Base-by-base conservation (phyloP, 495 filamentous ascomycete genomes). In the Durotheca rogersii region DNA sequence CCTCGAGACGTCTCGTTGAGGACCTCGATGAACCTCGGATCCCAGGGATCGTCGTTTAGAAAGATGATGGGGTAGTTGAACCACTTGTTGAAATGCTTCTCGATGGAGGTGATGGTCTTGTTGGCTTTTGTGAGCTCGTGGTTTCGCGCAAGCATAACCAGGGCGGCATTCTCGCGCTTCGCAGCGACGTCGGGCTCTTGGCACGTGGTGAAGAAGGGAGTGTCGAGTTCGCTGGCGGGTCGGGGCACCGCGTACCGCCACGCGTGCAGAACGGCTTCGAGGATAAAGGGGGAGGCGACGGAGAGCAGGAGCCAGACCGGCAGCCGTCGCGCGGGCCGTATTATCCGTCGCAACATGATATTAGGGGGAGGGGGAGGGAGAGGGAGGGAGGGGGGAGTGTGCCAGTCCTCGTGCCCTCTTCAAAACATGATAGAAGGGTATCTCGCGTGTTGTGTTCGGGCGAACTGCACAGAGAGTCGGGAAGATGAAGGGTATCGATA, bases 1-100 rank as follows among this genome's bases (percentile, higher is more conserved):
- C 95, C 95, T 62, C 80, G 74, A 5, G 94, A 81, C 2, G 86
- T 85, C 40, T 83, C 82, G 65, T 87, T 90, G 75, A 98, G 88
- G 3, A 81, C 83, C 35, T 80, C 72, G 55, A 95, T 86, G 71
- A 98, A 98, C 31, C 89, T 87, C n/a, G 81, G 86, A 52, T 82
- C 80, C 69, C 93, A 93, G 16, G 79, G 80, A 27, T 81, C 80
- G 62, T 95, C 90, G 67, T 98, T 98, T 46, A 98, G 74, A 67
- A 98, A 97, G 40, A 98, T 82, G 65, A 96, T 91, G 23, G 93
- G 93, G 68, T 98, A 98, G 67, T 95, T 77, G 68, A 88, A 98
- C 92, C 92, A 96, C 45, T 84, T 80, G 69, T 98, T 98, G 81
- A 98, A 98, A 62, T 97, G 92, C 44, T 86, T 75, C 70, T 98